phyloP scores from a whole-genome alignment of 73 alveolate genomes.

The Paramecium sexaurelia region DNA sequence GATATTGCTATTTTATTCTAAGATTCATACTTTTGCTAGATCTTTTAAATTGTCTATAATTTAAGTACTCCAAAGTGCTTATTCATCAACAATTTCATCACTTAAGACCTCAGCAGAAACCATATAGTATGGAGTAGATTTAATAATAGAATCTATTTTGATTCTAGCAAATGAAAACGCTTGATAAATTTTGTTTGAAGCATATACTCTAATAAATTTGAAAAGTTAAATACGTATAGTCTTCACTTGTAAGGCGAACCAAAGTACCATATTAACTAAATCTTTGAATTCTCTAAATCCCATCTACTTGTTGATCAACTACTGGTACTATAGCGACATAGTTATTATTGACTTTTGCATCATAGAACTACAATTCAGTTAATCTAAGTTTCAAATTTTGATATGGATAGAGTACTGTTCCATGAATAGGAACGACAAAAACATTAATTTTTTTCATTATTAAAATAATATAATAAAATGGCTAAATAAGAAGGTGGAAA shows the following conservation, averaged over 20 bases:
- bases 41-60: not conserved
- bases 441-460: conserved; percentile 66
- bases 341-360: not conserved
- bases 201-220: not conserved
- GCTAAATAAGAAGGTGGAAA: conserved; percentile 18
- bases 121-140: conserved; percentile 33
- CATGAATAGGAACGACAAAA: conserved; percentile 48
- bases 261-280: conserved; percentile 24
- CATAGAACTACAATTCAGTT: conserved; percentile 55
- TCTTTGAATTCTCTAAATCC: not conserved
- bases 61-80: not conserved
- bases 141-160: conserved; percentile 16
- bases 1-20: not conserved
- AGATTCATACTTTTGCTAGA: not conserved
- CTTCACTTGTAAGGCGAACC: not conserved
- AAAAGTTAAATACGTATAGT: not conserved
- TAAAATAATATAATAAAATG: not conserved
- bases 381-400: conserved; percentile 54
- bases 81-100: not conserved
- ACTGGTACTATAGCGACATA: not conserved
- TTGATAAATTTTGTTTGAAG: not conserved
- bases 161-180: conserved; percentile 57
- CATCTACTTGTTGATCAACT: not conserved
- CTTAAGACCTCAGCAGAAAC: not conserved
- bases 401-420: conserved; percentile 58